Evolutionary conservation across 148 eudicot genomes (phyloP).

Genomic region (Rhododendron kiyosumense): DNA sequence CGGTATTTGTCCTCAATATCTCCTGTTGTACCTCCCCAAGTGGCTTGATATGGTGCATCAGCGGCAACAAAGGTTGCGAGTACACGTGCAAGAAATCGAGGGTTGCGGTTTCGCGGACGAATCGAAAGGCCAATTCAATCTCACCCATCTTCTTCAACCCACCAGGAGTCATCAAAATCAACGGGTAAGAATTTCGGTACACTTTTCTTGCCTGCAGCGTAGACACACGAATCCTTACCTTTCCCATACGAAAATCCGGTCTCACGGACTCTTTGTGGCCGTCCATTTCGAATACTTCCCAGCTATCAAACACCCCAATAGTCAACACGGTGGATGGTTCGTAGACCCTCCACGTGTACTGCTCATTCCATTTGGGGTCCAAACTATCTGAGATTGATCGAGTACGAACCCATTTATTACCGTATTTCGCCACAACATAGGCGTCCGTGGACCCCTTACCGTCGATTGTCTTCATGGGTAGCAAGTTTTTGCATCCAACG

Average conservation of each 20-base stretch:
- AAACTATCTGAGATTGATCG: conserved; percentile 60
- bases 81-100: conserved; percentile 76
- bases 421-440: conserved; percentile 86
- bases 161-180: conserved; percentile 49
- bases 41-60: conserved; percentile 88
- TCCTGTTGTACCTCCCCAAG: conserved; percentile 76
- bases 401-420: conserved; percentile 87
- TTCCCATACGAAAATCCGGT: conserved; percentile 74
- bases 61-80: conserved; percentile 63
- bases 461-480: conserved; percentile 61
- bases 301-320: conserved; percentile 75
- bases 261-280: conserved; percentile 32
- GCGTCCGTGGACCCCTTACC: conserved; percentile 81
- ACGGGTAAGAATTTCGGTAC: conserved; percentile 55
- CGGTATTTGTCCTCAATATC: conserved; percentile 42
- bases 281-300: conserved; percentile 40
- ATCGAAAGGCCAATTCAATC: conserved; percentile 74
- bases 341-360: conserved; percentile 87
- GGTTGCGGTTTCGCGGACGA: conserved; percentile 48
- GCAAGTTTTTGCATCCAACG: conserved; percentile 61
- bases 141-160: conserved; percentile 93
- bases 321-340: conserved; percentile 86
- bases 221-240: conserved; percentile 75
- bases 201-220: conserved; percentile 65
- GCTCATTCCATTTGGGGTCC: conserved; percentile 98